phyloP scores from a whole-genome alignment of 768 basidiomycete species.

The Glaciozyma antarctica region DNA sequence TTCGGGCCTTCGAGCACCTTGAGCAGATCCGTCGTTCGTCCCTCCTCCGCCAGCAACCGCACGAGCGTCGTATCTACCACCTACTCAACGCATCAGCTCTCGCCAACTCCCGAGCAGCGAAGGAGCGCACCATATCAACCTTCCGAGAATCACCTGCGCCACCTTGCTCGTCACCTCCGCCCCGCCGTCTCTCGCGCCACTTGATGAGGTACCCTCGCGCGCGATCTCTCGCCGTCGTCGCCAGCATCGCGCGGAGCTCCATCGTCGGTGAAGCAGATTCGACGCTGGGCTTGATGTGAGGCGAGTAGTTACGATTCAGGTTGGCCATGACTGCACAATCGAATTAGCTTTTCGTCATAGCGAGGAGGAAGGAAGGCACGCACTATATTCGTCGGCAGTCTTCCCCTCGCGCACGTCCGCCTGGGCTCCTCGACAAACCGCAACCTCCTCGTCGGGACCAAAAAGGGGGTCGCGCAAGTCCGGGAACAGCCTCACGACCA shows the following conservation, averaged over 20 bases:
- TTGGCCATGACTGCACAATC: constrained; percentile 22
- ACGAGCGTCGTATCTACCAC: constrained; percentile 30
- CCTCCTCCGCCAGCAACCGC: constrained; percentile 10
- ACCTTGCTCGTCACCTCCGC: neutral
- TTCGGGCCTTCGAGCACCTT: constrained; percentile 26
- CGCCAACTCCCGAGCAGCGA: neutral
- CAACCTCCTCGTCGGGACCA: neutral
- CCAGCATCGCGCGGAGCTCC: constrained; percentile 16
- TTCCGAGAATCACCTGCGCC: constrained; percentile 25
- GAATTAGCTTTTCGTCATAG: neutral
- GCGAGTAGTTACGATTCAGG: constrained; percentile 34
- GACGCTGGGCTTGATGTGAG: constrained; percentile 30
- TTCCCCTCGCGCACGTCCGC: neutral
- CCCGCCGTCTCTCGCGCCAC: constrained; percentile 21
- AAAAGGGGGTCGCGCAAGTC: constrained; percentile 14
- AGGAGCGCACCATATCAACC: constrained; percentile 25
- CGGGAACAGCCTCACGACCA: constrained; percentile 24
- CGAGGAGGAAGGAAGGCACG: neutral
- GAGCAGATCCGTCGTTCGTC: constrained; percentile 13
- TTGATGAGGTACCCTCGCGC: constrained; percentile 16
- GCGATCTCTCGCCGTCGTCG: constrained; percentile 6
- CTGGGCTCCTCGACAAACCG: constrained; percentile 1
- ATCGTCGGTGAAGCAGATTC: constrained; percentile 20
- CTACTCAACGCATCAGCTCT: neutral
- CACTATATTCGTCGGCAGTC: constrained; percentile 28